These are phyloP conservation scores for Fusarium brevicatenulatum DNA, from an alignment of 2,329 filamentous ascomycete species.

Conservation along the genomic window DNA sequence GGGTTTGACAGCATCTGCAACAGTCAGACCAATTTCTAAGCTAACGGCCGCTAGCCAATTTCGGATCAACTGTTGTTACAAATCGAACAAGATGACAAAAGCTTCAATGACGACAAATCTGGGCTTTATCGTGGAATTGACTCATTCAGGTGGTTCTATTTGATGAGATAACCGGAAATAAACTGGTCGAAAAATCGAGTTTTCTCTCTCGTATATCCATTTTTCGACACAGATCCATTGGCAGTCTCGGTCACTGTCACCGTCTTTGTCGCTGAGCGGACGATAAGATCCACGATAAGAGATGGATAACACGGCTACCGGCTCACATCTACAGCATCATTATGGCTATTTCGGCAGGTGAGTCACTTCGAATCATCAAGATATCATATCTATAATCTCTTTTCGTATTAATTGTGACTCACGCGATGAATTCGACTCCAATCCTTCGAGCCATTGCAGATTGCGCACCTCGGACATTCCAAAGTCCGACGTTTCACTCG, in stretches of 20 bases:
- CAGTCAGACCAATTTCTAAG: conserved; percentile 24
- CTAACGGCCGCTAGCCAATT: neutral
- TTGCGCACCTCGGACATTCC: conserved; percentile 9
- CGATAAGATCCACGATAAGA: neutral
- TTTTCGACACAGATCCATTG: rapidly evolving
- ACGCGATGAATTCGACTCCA: neutral
- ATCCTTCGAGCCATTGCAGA: neutral
- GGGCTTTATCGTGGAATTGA: neutral
- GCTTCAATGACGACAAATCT: neutral
- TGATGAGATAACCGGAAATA: neutral
- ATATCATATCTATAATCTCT: neutral
- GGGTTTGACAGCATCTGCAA: neutral
- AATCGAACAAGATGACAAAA: conserved; percentile 23
- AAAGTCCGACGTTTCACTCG: neutral
- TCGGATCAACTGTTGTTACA: conserved; percentile 6
- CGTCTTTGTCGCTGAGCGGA: neutral
- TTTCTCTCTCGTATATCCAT: too few relatives aligned
- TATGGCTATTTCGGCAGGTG: neutral
- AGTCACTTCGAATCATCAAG: neutral
- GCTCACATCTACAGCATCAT: neutral
- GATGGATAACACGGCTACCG: neutral
- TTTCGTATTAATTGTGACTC: conserved; percentile 1
- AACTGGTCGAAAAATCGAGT: rapidly evolving
- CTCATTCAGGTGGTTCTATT: neutral
- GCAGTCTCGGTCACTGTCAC: too few relatives aligned